Percentiles rank a stretch among this genome's conserved stretches.
Evolutionary conservation across 2,329 filamentous ascomycete species (phyloP).

Genomic region (Pezicula rhizophila): DNA sequence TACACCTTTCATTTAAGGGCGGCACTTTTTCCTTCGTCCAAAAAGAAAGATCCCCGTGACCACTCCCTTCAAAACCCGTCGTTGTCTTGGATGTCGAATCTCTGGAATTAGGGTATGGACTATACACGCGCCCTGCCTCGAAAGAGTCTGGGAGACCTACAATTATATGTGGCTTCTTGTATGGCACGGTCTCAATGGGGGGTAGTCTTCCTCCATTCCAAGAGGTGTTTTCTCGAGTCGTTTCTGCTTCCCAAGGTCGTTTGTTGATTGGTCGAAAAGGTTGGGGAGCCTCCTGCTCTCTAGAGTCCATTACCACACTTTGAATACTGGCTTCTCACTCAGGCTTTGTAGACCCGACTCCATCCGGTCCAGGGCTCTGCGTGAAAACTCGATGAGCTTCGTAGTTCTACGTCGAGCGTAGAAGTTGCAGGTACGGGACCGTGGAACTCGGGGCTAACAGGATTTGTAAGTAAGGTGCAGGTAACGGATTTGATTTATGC

Average conservation of each 20-base stretch:
- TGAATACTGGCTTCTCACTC: slow-evolving; percentile 19
- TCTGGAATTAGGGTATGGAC: slow-evolving; percentile 8
- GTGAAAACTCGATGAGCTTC: neutral
- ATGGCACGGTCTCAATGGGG: slow-evolving; percentile 18
- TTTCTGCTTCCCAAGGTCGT: slow-evolving; percentile 23
- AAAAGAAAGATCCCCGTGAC: slow-evolving; percentile 11
- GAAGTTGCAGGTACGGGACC: neutral
- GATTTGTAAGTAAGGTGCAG: slow-evolving; percentile 7
- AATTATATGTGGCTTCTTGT: neutral
- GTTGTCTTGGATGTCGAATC: slow-evolving; percentile 14
- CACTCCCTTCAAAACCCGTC: slow-evolving; percentile 17
- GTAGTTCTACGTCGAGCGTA: slow-evolving; percentile 2
- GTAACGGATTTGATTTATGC: slow-evolving; percentile 14
- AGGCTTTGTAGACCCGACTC: slow-evolving; percentile 14
- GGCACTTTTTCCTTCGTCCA: slow-evolving; percentile 4
- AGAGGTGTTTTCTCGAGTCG: slow-evolving; percentile 7
- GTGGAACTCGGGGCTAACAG: slow-evolving; percentile 2
- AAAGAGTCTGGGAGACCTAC: neutral
- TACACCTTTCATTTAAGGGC: slow-evolving; percentile 11
- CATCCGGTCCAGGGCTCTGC: slow-evolving; percentile 27
- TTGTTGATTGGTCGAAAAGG: slow-evolving; percentile 20
- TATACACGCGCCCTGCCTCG: neutral
- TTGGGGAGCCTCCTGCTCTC: slow-evolving; percentile 21
- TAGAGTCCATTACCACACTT: slow-evolving; percentile 25
- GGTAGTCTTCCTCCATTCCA: slow-evolving; percentile 18